These are phyloP conservation scores for Trichosporon ovoides DNA, from an alignment of 1,284 basidiomycete genomes.

Conservation along the genomic window DNA sequence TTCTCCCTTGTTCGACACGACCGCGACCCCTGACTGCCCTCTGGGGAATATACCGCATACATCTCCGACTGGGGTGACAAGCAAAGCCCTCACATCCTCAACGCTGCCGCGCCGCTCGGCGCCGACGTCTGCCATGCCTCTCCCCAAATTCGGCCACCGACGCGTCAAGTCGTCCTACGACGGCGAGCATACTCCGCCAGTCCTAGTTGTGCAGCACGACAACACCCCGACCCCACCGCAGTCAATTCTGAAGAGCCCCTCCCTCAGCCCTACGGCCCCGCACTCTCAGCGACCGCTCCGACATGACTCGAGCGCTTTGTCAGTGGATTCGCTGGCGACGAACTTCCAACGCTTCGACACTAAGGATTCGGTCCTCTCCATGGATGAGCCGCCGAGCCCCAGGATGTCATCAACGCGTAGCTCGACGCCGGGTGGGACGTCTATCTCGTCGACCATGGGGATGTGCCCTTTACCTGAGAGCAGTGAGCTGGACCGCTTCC, in stretches of 20 bases:
- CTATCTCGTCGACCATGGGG: conserved; percentile 28
- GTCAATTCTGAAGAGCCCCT: background rate
- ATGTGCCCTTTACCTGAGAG: conserved; percentile 38
- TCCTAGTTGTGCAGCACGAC: background rate
- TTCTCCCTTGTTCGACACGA: too few species aligned
- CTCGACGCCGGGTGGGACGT: conserved; percentile 23
- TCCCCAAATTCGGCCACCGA: background rate
- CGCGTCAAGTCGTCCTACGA: conserved; percentile 2
- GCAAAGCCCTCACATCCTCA: background rate
- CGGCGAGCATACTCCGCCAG: background rate
- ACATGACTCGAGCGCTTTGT: background rate
- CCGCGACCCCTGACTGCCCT: too few species aligned
- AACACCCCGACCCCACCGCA: background rate
- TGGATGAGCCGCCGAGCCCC: background rate
- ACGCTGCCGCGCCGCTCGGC: background rate
- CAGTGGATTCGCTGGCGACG: background rate
- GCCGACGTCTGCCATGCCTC: background rate
- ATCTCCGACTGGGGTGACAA: too few species aligned
- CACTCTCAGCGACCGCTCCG: background rate
- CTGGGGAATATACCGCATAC: too few species aligned
- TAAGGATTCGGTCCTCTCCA: background rate
- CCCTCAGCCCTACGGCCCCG: background rate
- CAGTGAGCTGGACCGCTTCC: conserved; percentile 21
- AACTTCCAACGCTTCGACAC: conserved; percentile 1
- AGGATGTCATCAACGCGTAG: background rate